phyloP scores from a whole-genome alignment of 169 alveolate genomes.

The Perkinsus olseni region DNA sequence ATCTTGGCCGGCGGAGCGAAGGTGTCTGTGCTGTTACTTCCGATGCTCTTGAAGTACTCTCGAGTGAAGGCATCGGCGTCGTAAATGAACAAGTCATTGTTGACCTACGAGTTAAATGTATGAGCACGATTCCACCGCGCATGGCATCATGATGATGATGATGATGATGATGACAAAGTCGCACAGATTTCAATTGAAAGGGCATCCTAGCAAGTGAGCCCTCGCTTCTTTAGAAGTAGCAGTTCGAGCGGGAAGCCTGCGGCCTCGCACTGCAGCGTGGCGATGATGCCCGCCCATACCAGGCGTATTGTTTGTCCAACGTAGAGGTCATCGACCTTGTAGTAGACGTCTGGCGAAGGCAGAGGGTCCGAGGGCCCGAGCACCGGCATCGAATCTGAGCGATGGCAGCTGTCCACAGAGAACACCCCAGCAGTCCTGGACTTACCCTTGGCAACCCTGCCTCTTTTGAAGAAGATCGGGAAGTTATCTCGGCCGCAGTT shows the following conservation, averaged over 20 bases:
- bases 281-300: not conserved
- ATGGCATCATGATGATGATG: too few species aligned
- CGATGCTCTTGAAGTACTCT: constrained; percentile 10
- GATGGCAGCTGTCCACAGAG: not conserved
- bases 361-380: not conserved
- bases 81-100: constrained; percentile 8
- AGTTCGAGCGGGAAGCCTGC: too few species aligned
- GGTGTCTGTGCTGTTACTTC: not conserved
- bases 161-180: too few species aligned
- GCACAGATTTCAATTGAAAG: too few species aligned
- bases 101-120: not conserved
- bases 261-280: too few species aligned
- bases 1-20: not conserved
- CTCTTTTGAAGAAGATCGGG: constrained; percentile 18
- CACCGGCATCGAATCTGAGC: not conserved
- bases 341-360: not conserved
- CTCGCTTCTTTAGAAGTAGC: too few species aligned
- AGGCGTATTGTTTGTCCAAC: not conserved
- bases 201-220: too few species aligned
- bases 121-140: too few species aligned
- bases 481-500: constrained; percentile 22
- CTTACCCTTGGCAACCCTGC: constrained; percentile 11
- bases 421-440: not conserved
- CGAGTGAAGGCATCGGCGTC: constrained; percentile 27
- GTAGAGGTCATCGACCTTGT: not conserved